phyloP scores from a whole-genome alignment of 164 flowering plant species.

The Umbellularia californica region DNA sequence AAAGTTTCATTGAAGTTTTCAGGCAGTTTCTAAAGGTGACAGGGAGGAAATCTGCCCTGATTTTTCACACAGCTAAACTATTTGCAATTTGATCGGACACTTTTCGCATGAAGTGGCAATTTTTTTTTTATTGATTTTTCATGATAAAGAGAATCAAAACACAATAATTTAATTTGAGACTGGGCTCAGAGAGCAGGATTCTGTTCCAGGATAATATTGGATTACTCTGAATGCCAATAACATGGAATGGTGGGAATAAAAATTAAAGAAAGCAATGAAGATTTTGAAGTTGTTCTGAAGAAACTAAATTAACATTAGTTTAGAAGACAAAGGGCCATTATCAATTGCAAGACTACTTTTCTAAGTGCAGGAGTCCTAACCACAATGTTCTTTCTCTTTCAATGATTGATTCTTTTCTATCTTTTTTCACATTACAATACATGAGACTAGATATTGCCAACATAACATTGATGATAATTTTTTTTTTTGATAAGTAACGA shows the following conservation, averaged over 20 bases:
- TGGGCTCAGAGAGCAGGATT: background rate
- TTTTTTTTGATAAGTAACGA: too few relatives aligned
- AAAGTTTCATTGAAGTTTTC: background rate
- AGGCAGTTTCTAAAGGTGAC: background rate
- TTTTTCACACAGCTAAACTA: background rate
- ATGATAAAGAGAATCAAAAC: too few relatives aligned
- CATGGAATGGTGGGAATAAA: too few relatives aligned
- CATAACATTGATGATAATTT: background rate
- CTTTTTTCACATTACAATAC: background rate
- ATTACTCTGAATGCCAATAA: too few relatives aligned
- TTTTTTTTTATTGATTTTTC: too few relatives aligned
- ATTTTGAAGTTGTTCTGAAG: background rate
- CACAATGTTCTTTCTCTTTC: background rate
- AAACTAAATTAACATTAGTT: background rate
- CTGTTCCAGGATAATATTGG: too few relatives aligned
- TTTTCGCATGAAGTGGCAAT: too few relatives aligned
- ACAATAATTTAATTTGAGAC: too few relatives aligned
- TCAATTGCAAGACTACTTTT: background rate
- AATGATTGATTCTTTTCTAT: background rate
- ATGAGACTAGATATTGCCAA: background rate
- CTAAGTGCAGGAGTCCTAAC: background rate
- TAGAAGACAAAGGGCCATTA: background rate
- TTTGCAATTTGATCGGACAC: too few relatives aligned
- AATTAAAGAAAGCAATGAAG: too few relatives aligned
- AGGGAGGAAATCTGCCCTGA: background rate